phyloP scores from a whole-genome alignment of 495 filamentous ascomycete species.

The Aspergillus nidulans region DNA sequence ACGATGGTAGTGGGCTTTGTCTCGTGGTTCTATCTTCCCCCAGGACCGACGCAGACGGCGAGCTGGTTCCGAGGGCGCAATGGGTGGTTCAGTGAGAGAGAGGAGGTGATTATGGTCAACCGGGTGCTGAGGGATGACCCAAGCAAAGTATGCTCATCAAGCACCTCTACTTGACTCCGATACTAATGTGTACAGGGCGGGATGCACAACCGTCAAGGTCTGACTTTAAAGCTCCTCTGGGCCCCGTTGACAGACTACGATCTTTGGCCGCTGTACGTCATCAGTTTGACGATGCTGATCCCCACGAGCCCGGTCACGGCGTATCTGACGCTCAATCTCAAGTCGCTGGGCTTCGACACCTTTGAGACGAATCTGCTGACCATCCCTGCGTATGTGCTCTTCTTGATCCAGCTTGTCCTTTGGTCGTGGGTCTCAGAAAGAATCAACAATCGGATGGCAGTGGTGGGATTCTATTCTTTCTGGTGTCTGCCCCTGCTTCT shows the following conservation, averaged over 20 bases:
- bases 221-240: constrained; percentile 50
- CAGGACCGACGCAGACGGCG: constrained; percentile 49
- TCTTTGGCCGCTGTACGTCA: constrained; percentile 61
- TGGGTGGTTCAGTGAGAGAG: constrained; percentile 62
- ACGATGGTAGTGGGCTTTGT: constrained; percentile 49
- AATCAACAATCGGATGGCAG: constrained; percentile 48
- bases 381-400: constrained; percentile 33
- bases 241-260: constrained; percentile 57
- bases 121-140: constrained; percentile 68
- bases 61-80: constrained; percentile 56
- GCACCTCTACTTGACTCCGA: not conserved
- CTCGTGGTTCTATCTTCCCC: constrained; percentile 46
- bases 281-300: constrained; percentile 50
- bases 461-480: constrained; percentile 34
- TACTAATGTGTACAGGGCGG: constrained; percentile 24
- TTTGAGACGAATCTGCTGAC: constrained; percentile 53
- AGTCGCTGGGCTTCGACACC: constrained; percentile 56
- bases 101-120: constrained; percentile 68
- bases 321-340: constrained; percentile 59
- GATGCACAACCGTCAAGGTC: constrained; percentile 54
- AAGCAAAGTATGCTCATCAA: constrained; percentile 34
- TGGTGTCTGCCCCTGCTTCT: constrained; percentile 32
- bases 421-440: constrained; percentile 57
- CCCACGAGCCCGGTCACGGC: constrained; percentile 40
- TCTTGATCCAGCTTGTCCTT: constrained; percentile 32